phyloP scores from a whole-genome alignment of 805 yeast species.

The Dipodascus albidus region DNA sequence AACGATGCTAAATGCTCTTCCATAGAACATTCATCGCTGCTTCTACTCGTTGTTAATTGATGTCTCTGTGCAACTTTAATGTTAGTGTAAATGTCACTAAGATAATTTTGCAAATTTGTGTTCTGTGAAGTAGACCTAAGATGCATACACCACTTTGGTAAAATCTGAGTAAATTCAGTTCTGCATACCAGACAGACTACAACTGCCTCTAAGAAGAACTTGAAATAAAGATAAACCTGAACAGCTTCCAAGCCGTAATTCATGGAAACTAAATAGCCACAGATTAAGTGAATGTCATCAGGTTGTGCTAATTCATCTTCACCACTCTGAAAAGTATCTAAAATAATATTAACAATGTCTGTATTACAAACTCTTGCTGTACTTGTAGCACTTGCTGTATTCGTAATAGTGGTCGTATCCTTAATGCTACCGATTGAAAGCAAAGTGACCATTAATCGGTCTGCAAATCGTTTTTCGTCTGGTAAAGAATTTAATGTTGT shows the following conservation, averaged over 20 bases:
- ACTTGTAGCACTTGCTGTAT: not conserved
- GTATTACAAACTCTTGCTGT: not conserved
- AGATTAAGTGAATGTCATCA: not conserved
- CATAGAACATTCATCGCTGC: not conserved
- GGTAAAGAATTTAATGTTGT: not conserved
- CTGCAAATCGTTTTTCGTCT: not conserved
- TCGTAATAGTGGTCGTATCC: not conserved
- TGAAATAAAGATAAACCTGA: not conserved
- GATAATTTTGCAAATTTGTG: not conserved
- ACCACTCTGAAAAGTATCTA: not conserved
- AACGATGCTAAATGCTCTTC: not conserved
- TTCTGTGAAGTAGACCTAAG: not conserved
- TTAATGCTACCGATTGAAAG: conserved; percentile 1
- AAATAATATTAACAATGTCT: not conserved
- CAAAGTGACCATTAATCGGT: not conserved
- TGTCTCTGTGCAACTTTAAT: not conserved
- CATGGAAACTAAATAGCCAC: not conserved
- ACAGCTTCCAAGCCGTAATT: not conserved
- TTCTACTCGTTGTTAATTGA: not conserved
- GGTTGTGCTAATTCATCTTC: not conserved
- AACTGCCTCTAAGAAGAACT: not conserved
- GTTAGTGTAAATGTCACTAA: not conserved
- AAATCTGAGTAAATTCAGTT: not conserved
- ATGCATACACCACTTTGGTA: not conserved
- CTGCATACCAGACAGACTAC: not conserved